Evolutionary conservation across 805 yeast species (phyloP).

Genomic region (Metschnikowia aberdeeniae): DNA sequence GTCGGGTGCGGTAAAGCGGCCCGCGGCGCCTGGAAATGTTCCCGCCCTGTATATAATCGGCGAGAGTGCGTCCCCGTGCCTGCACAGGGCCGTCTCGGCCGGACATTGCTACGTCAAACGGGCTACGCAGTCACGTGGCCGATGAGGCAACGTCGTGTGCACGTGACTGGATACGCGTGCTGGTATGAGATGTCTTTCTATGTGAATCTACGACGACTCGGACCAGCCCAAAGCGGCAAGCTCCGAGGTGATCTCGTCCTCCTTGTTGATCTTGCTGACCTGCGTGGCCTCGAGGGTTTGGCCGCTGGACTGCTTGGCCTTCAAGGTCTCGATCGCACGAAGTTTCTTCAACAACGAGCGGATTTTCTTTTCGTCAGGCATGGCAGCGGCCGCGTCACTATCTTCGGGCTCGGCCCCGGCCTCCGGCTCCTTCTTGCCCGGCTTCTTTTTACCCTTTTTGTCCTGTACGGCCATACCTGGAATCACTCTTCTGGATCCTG

Average conservation of each 20-base stretch:
- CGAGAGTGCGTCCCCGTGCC: no score
- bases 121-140: no score
- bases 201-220: constrained; percentile 20
- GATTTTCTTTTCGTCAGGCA: constrained; percentile 88
- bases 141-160: no score
- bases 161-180: no score
- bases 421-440: constrained; percentile 37
- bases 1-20: no score
- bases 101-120: constrained; percentile 4
- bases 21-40: no score
- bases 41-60: no score
- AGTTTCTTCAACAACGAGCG: constrained; percentile 86
- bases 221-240: constrained; percentile 68
- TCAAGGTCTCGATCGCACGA: constrained; percentile 90
- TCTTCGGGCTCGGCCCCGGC: constrained; percentile 14
- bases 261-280: constrained; percentile 82
- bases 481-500: constrained; percentile 34
- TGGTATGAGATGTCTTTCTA: not conserved
- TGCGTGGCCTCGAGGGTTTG: constrained; percentile 92
- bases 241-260: constrained; percentile 73
- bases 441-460: constrained; percentile 74
- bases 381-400: constrained; percentile 37
- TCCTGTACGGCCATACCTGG: constrained; percentile 53
- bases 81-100: no score
- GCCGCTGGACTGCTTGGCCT: constrained; percentile 77